Base-by-base conservation (phyloP, 2,329 filamentous ascomycete genomes). In the Fusarium floridanum region DNA sequence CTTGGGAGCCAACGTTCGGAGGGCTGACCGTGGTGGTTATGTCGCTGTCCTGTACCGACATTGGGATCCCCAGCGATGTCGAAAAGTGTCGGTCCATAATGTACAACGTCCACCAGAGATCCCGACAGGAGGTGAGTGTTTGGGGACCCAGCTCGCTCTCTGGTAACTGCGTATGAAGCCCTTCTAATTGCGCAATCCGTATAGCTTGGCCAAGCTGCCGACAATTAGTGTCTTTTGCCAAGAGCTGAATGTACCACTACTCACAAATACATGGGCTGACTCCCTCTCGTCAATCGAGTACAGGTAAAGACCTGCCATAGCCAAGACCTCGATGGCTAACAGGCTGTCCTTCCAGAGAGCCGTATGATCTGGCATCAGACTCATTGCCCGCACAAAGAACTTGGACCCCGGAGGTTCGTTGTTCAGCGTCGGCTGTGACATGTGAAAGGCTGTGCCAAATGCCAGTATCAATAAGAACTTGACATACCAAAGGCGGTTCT, bases 401-500 rank as follows among this genome's bases (percentile, higher is more conserved):
- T 78, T 79, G 0, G 78, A 69, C 2, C 81, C 81, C 1, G 81
- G 81, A 5, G 81, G 78, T 4, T 81, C 77, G 3, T 56, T 81
- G 73, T 59, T 82, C 80, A 2, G 84, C 36, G 34, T 61, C 3
- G 69, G 63, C 9, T 70, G 75, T 16, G 71, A 57, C 4, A 67
- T 50, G 1, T 76, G 68, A 39, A 81, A 80, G 3, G 80, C 80
- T 8, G 74, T 80, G 9, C 80, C 79, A 68, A 80, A 81, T 1
- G 87, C 86, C 17, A 89, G 80, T 20, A 89, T 83, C 5, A 89
- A 77, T 6, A 89, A 79, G 61, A 86, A 87, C 66, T 89, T 86
- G 56, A 87, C 83, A 73, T 86, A 87, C 87, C 87, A 88, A 24
- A 89, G 71, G 29, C 62, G 66, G 12, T 64, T 72, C 20, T 75